phyloP scores from a whole-genome alignment of 345 rosid genomes.

The Syzygium grande region DNA sequence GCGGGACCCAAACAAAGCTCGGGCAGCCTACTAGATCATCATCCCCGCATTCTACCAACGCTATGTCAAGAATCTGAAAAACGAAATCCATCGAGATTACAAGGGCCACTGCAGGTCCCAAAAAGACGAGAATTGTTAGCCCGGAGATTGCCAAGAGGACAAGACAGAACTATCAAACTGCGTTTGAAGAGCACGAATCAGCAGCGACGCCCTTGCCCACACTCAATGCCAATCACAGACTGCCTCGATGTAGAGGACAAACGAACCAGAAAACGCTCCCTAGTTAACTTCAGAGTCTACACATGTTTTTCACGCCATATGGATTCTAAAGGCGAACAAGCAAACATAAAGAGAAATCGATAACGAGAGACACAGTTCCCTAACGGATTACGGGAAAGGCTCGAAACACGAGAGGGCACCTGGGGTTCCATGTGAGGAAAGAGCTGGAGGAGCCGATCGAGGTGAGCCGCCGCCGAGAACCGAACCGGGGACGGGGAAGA shows the following conservation, averaged over 20 bases:
- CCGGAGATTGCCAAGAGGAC: background rate
- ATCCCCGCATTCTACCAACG: conserved; percentile 59
- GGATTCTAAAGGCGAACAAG: background rate
- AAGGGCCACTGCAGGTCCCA: background rate
- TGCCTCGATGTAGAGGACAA: background rate
- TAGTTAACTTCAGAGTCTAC: background rate
- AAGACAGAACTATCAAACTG: background rate
- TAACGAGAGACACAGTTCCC: background rate
- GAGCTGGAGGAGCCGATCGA: conserved; percentile 38
- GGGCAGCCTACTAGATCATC: conserved; percentile 51
- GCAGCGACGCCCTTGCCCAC: background rate
- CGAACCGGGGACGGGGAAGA: conserved; percentile 16
- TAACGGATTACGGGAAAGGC: too few species aligned
- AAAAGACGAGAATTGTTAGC: background rate
- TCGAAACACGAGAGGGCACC: conserved; percentile 5
- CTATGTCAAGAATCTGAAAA: conserved; percentile 61
- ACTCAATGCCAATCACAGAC: background rate
- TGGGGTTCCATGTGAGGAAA: conserved; percentile 50
- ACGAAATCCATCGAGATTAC: background rate
- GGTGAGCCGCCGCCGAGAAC: conserved; percentile 9
- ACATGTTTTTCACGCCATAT: background rate
- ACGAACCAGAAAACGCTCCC: background rate
- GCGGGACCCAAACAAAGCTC: conserved; percentile 33
- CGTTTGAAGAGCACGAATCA: background rate
- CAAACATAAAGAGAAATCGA: too few species aligned